These are phyloP conservation scores for Orobanche coerulescens DNA, from an alignment of 257 asterid species.

Conservation along the genomic window DNA sequence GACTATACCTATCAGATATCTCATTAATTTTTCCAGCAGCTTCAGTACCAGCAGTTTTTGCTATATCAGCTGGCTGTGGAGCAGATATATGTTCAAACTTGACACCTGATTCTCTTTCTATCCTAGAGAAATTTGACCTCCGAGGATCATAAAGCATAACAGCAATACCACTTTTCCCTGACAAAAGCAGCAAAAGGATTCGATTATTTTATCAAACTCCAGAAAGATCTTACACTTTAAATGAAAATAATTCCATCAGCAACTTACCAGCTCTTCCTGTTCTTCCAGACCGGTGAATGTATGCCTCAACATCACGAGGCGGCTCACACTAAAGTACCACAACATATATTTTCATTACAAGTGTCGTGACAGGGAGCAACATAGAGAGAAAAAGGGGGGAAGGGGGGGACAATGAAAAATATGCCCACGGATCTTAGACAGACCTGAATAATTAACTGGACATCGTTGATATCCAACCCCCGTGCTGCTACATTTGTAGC, in stretches of 20 bases:
- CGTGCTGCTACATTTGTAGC: conserved; percentile 99
- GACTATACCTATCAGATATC: conserved; percentile 66
- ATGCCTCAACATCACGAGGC: conserved; percentile 92
- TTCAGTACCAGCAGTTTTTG: conserved; percentile 74
- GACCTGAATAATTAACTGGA: conserved; percentile 94
- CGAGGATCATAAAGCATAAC: conserved; percentile 96
- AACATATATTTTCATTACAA: conserved; percentile 14
- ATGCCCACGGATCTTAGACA: not conserved
- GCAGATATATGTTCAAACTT: conserved; percentile 86
- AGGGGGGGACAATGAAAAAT: not conserved
- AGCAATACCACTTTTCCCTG: conserved; percentile 89
- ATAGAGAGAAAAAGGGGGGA: not conserved
- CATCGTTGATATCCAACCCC: conserved; percentile 93
- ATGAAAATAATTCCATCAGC: conserved; percentile 11
- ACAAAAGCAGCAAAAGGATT: conserved; percentile 8
- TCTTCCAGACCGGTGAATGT: conserved; percentile 98
- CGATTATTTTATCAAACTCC: not conserved
- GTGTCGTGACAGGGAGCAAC: not conserved
- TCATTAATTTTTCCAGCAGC: conserved; percentile 67
- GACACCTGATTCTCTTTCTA: conserved; percentile 92
- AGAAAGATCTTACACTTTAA: not conserved
- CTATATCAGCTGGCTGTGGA: conserved; percentile 96
- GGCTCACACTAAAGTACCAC: conserved; percentile 75
- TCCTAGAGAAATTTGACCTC: conserved; percentile 68
- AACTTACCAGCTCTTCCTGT: conserved; percentile 92